Evolutionary conservation across 164 flowering plant species (phyloP).

Genomic region (Vitis vinifera): DNA sequence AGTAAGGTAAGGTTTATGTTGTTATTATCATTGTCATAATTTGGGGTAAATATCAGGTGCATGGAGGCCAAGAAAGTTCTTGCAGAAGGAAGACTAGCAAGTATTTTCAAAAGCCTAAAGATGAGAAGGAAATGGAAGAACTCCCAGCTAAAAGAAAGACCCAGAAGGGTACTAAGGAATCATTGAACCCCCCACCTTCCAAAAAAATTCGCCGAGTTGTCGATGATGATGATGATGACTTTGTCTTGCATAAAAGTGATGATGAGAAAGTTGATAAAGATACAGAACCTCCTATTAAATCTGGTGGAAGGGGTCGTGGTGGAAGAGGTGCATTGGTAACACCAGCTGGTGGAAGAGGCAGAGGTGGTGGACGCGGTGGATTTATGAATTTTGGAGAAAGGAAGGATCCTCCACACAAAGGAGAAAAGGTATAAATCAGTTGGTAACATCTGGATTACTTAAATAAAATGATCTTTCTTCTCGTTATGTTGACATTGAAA

Average conservation of each 20-base stretch:
- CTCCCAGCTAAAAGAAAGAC: constrained; percentile 53
- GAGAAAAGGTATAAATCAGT: constrained; percentile 65
- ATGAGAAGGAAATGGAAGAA: constrained; percentile 48
- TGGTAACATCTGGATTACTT: neutral
- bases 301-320: constrained; percentile 46
- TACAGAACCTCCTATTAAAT: constrained; percentile 19
- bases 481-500: constrained; percentile 11
- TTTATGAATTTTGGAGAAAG: constrained; percentile 94
- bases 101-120: constrained; percentile 62
- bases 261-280: constrained; percentile 37
- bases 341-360: constrained; percentile 60
- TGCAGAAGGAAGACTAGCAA: constrained; percentile 89
- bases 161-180: constrained; percentile 28
- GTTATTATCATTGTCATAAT: neutral
- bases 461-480: neutral
- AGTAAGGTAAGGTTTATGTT: neutral
- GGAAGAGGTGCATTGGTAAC: constrained; percentile 36
- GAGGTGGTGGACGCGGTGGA: constrained; percentile 93
- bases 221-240: constrained; percentile 46
- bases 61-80: constrained; percentile 51
- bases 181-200: constrained; percentile 37
- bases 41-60: constrained; percentile 25
- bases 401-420: constrained; percentile 97
- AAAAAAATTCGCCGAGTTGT: constrained; percentile 53
- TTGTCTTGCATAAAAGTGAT: no score